Evolutionary conservation across 371 early-diverging fungal species (phyloP), one percentile per base, ranked within the genome.

Genomic region (Coemansia sp.): DNA sequence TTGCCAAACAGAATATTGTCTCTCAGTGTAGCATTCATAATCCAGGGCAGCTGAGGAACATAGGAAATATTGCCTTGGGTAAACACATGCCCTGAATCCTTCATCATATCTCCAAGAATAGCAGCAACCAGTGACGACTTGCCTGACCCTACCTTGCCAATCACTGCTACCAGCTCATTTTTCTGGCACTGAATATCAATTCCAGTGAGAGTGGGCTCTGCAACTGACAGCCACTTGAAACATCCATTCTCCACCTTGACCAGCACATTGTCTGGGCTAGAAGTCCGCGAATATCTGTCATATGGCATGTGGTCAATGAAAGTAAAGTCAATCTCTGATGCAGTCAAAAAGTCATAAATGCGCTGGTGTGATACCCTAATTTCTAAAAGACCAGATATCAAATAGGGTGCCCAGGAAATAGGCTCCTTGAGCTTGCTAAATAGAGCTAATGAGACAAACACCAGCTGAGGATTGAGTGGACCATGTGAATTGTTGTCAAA

Each of bases 1-100:
- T 83, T 81, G 14, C 97, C 98, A 86, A 99, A 97, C 11, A 92
- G 64, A 69, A 98, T 91, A 69, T 98, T 98, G 49, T 93, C 93
- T 12, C 92, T 82, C 57, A 66, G 26, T 0, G 67, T 66, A 0
- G 63, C 60, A 26, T 69, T 64, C 95, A 98, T 76, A 75, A 99
- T 90, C 96, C 96, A 97, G 11, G 99, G 86, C 61, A 83, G 85
- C 69, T 97, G 96, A 2, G 94, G 85, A 0, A 91, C 94, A 79
- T 94, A 96, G 1, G 94, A 94, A 14, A 94, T 84, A 10, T 84
- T 83, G 10, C 97, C 97, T 5, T 38, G 50, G 11, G 42, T 36
- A 1, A 20, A 8, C 6, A 93, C 88, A 3, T 83, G 79, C 20
- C 96, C 95, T 1, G 77, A 53, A 1, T 79, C 59, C 56, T 89